Evolutionary conservation across 148 eudicot species (phyloP).

Genomic region (Amaranthus palmeri): DNA sequence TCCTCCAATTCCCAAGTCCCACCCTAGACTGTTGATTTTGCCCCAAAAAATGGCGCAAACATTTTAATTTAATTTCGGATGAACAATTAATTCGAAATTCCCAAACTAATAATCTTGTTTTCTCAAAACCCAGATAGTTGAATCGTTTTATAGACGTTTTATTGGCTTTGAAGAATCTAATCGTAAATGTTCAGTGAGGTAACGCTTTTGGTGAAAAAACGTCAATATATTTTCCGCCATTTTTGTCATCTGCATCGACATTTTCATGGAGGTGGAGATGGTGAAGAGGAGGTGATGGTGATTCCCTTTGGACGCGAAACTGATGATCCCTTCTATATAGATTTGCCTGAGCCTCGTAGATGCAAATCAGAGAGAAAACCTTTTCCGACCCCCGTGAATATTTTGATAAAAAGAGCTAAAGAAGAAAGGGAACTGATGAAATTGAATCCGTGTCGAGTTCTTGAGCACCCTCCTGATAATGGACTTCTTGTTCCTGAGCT

Average conservation of each 20-base stretch:
- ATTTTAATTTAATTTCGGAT: no score
- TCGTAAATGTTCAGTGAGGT: no score
- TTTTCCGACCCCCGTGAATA: constrained; percentile 56
- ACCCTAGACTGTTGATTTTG: no score
- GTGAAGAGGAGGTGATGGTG: constrained; percentile 11
- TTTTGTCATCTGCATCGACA: constrained; percentile 3
- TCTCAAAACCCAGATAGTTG: no score
- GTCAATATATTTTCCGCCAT: neutral
- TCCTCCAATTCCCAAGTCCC: no score
- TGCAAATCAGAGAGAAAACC: constrained; percentile 55
- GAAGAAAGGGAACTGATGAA: constrained; percentile 45
- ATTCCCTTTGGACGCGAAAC: constrained; percentile 32
- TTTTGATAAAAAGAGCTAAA: constrained; percentile 47
- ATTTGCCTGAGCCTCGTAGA: constrained; percentile 41
- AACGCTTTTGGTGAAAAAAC: constrained; percentile 18
- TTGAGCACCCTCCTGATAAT: constrained; percentile 53
- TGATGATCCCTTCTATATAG: constrained; percentile 37
- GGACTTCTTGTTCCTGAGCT: constrained; percentile 60
- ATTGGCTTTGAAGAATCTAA: no score
- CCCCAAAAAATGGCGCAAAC: no score
- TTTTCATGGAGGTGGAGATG: constrained; percentile 14
- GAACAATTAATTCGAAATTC: no score
- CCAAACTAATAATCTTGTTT: no score
- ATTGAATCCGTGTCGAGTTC: constrained; percentile 45
- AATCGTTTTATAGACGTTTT: no score